Evolutionary conservation across 2,329 filamentous ascomycete species (phyloP), one percentile per base, ranked within the genome.

Genomic region (Ophiosphaerella korrae): DNA sequence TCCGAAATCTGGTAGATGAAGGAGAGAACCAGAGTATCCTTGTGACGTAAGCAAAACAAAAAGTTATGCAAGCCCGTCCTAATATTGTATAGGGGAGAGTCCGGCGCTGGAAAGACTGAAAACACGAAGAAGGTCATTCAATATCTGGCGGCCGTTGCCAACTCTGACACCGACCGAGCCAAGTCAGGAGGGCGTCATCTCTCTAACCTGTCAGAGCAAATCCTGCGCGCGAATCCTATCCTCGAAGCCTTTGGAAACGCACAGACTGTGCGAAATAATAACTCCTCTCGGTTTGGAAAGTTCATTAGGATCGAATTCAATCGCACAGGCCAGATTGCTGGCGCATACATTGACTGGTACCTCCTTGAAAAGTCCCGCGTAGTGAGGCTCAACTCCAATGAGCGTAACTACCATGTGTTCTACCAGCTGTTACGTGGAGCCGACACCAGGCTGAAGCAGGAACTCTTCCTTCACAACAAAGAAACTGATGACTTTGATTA

Each of bases 71-170:
- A 12, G 26, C 14, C 7, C 2, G 12, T 5, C 31, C 68, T 73
- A 48, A 73, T 49, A 32, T 7, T 5, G 2, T 21, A 36, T 47
- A 82, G 81, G 2, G 94, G 94, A 75, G 94, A 99, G 77, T 99
- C 94, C 14, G 94, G 94, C 70, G 94, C 94, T 31, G 94, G 94
- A 63, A 99, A 99, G 78, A 99, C 94, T 0, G 94, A 99, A 73
- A 99, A 99, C 71, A 99, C 94, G 13, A 99, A 99, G 72, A 99
- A 99, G 74, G 94, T 99, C 62, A 99, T 99, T 48, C 95, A 99
- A 67, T 99, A 99, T 69, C 85, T 99, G 37, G 94, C 94, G 12
- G 92, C 94, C 1, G 94, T 99, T 39, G 94, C 94, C 8, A 89
- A 90, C 36, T 85, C 90, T 0, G 93, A 97, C 52, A 86, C 87